Conservation (phyloP, 2,329 filamentous ascomycete species). For the Fusarium tjaetaba region DNA sequence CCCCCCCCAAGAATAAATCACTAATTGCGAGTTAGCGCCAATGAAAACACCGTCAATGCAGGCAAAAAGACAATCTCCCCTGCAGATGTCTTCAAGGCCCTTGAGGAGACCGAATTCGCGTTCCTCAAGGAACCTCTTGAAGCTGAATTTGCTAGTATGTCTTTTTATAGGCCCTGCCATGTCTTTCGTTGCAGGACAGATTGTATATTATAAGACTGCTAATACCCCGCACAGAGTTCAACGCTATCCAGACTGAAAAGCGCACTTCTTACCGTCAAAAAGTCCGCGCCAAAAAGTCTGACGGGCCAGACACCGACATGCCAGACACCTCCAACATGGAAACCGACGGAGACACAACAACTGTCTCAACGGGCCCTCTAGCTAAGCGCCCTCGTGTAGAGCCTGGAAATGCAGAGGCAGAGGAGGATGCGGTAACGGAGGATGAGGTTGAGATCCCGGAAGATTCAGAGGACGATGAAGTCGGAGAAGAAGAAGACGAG, state of each 20-base stretch:
- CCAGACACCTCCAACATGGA: conserved; percentile 46
- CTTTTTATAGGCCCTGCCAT: not conserved
- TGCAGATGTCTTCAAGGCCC: conserved; percentile 78
- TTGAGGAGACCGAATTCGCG: conserved; percentile 81
- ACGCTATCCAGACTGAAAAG: conserved; percentile 77
- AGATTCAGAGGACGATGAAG: conserved; percentile 61
- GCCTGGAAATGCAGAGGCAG: conserved; percentile 50
- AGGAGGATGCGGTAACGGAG: conserved; percentile 50
- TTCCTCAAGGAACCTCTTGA: conserved; percentile 76
- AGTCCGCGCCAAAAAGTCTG: conserved; percentile 70
- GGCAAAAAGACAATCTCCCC: conserved; percentile 83
- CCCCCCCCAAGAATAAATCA: not conserved
- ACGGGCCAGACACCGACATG: conserved; percentile 51
- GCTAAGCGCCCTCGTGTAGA: conserved; percentile 61
- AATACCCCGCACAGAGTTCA: conserved; percentile 66
- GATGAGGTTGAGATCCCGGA: conserved; percentile 57
- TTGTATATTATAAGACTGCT: not conserved
- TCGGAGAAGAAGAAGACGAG: conserved; percentile 53
- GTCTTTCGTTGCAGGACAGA: not conserved
- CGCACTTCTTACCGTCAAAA: conserved; percentile 77
- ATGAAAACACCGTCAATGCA: conserved; percentile 72
- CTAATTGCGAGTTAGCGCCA: conserved; percentile 65
- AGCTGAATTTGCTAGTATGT: conserved; percentile 78
- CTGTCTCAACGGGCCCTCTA: conserved; percentile 46
- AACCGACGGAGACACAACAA: conserved; percentile 47